Evolutionary conservation across 2,329 filamentous ascomycete genomes (phyloP).

Genomic region (Rutstroemia sp.): DNA sequence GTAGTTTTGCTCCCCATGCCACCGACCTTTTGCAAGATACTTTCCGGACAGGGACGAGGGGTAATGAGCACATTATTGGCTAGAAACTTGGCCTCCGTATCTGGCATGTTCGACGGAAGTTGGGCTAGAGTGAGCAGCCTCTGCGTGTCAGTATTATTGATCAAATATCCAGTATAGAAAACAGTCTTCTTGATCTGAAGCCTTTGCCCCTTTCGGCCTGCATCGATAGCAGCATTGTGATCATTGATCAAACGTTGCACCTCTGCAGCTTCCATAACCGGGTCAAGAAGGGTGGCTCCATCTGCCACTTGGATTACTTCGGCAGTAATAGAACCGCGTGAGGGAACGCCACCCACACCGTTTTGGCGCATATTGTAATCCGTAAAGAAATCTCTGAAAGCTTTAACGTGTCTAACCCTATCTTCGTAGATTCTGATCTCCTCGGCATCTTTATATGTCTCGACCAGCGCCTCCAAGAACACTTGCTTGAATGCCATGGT

Average conservation of each 20-base stretch:
- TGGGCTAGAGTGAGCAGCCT: slow-evolving; percentile 63
- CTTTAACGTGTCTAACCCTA: slow-evolving; percentile 60
- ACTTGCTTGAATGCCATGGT: slow-evolving; percentile 92
- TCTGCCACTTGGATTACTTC: slow-evolving; percentile 87
- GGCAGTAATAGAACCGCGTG: slow-evolving; percentile 58
- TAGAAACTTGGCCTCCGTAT: slow-evolving; percentile 69
- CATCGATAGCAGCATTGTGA: slow-evolving; percentile 61
- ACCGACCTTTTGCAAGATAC: slow-evolving; percentile 74
- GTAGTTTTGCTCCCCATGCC: slow-evolving; percentile 76
- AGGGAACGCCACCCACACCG: slow-evolving; percentile 41
- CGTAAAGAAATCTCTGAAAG: slow-evolving; percentile 77
- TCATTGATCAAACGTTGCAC: slow-evolving; percentile 84
- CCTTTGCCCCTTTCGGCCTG: slow-evolving; percentile 33
- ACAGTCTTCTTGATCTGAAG: slow-evolving; percentile 79
- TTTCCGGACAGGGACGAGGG: slow-evolving; percentile 63
- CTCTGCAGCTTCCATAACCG: slow-evolving; percentile 71
- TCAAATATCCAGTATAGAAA: slow-evolving; percentile 88
- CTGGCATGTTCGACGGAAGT: slow-evolving; percentile 52
- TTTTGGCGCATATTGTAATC: slow-evolving; percentile 60
- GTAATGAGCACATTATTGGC: slow-evolving; percentile 90
- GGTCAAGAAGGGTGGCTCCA: slow-evolving; percentile 64
- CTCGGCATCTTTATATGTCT: slow-evolving; percentile 77
- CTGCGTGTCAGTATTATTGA: slow-evolving; percentile 63
- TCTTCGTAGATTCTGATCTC: slow-evolving; percentile 75
- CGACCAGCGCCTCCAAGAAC: slow-evolving; percentile 72